These are phyloP conservation scores for Plasmodium gonderi DNA, from an alignment of 169 alveolate species.

Conservation along the genomic window DNA sequence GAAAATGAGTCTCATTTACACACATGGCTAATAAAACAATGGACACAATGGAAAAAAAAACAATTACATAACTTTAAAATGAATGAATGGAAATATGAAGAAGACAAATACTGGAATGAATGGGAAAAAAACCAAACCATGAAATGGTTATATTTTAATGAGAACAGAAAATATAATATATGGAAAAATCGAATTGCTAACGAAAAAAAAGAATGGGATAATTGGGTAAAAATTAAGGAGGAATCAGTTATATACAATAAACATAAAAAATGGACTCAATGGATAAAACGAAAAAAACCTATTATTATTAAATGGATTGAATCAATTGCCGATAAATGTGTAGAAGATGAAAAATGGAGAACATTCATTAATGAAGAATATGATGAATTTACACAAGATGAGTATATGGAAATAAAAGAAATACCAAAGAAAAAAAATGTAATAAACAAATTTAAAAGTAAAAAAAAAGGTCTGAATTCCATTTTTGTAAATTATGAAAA, in stretches of 20 bases:
- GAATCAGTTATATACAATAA: background rate
- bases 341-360: background rate
- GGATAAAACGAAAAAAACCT: background rate
- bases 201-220: conserved; percentile 33
- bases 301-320: background rate
- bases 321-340: background rate
- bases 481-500: background rate
- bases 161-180: background rate
- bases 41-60: conserved; percentile 32
- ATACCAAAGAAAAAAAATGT: background rate
- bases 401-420: background rate
- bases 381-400: background rate
- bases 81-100: conserved; percentile 25
- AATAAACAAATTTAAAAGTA: background rate
- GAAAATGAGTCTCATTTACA: background rate
- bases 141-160: background rate
- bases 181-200: conserved; percentile 29
- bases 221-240: conserved; percentile 30
- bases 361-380: background rate
- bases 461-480: background rate
- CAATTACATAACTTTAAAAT: background rate
- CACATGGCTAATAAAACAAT: conserved; percentile 19
- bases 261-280: background rate
- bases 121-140: conserved; percentile 6
- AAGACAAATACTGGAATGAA: conserved; percentile 23